Percentiles rank a stretch among this genome's conserved stretches.
These are phyloP conservation scores for Ophiostoma himal-ulmi DNA, from an alignment of 2,329 filamentous ascomycete species.

Conservation along the genomic window DNA sequence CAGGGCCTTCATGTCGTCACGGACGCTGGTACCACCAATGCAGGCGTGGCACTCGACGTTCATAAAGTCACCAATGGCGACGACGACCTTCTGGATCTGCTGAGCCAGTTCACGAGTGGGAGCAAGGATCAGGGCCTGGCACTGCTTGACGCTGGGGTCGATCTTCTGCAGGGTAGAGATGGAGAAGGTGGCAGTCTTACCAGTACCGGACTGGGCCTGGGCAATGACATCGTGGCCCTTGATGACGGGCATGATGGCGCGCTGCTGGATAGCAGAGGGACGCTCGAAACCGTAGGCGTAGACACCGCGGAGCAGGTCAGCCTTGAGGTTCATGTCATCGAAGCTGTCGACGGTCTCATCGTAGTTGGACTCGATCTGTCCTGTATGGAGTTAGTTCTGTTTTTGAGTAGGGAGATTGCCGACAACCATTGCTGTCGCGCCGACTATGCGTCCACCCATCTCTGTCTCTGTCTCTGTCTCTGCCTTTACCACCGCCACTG, in stretches of 20 bases:
- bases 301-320: slow-evolving; percentile 95
- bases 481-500: background rate
- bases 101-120: slow-evolving; percentile 97
- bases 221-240: slow-evolving; percentile 99
- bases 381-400: slow-evolving; percentile 43
- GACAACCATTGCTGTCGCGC: too few relatives aligned
- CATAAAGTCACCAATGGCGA: slow-evolving; percentile 99
- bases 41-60: slow-evolving; percentile 98
- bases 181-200: slow-evolving; percentile 99
- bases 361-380: slow-evolving; percentile 99
- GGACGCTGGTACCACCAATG: slow-evolving; percentile 96
- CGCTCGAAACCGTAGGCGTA: slow-evolving; percentile 99
- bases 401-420: background rate
- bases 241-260: slow-evolving; percentile 99
- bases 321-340: slow-evolving; percentile 95
- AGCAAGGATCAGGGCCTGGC: slow-evolving; percentile 96
- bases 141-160: slow-evolving; percentile 88
- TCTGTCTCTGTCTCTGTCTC: background rate
- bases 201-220: slow-evolving; percentile 98
- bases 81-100: slow-evolving; percentile 99
- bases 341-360: slow-evolving; percentile 99
- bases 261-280: slow-evolving; percentile 98
- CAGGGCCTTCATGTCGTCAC: slow-evolving; percentile 97
- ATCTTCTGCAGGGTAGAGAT: slow-evolving; percentile 99
- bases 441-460: too few relatives aligned